Conservation (phyloP, 164 flowering plant genomes). For the Magnolia changhungtana region DNA sequence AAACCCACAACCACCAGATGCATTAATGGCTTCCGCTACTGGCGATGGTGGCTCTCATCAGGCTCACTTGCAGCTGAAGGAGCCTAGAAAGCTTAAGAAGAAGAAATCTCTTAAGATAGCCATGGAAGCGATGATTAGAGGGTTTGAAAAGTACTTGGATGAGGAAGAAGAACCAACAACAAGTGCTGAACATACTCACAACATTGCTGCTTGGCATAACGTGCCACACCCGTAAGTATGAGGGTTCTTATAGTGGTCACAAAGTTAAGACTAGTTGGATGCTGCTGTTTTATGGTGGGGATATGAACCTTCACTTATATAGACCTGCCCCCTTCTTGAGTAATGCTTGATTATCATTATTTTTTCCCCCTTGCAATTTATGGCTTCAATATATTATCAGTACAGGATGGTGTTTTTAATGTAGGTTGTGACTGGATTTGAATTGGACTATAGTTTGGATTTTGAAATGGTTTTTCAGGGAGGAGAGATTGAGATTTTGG, state of each 20-base stretch:
- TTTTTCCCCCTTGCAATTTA: neutral
- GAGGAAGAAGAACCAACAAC: conserved; percentile 41
- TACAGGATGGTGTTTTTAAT: neutral
- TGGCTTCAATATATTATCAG: neutral
- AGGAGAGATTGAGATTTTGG: conserved; percentile 96
- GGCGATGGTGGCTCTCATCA: conserved; percentile 77
- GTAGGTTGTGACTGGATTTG: neutral
- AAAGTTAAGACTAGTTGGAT: neutral
- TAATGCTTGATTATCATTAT: neutral
- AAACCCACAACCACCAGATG: conserved; percentile 48
- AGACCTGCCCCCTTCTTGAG: neutral
- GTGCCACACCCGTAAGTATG: conserved; percentile 90
- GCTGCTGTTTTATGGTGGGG: neutral
- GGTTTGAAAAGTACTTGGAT: conserved; percentile 54
- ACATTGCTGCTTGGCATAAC: conserved; percentile 97
- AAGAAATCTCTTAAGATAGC: conserved; percentile 64
- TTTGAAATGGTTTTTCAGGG: conserved; percentile 45
- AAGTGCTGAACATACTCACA: conserved; percentile 36
- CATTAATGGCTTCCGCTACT: conserved; percentile 54
- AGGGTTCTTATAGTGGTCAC: neutral
- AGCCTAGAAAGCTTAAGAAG: conserved; percentile 24
- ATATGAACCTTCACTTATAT: neutral
- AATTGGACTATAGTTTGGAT: conserved; percentile 10
- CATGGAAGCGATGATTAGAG: conserved; percentile 93
- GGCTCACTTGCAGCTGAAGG: conserved; percentile 25